Base-by-base conservation (phyloP, 768 basidiomycete genomes). In the Holtermanniella nyarrowii region DNA sequence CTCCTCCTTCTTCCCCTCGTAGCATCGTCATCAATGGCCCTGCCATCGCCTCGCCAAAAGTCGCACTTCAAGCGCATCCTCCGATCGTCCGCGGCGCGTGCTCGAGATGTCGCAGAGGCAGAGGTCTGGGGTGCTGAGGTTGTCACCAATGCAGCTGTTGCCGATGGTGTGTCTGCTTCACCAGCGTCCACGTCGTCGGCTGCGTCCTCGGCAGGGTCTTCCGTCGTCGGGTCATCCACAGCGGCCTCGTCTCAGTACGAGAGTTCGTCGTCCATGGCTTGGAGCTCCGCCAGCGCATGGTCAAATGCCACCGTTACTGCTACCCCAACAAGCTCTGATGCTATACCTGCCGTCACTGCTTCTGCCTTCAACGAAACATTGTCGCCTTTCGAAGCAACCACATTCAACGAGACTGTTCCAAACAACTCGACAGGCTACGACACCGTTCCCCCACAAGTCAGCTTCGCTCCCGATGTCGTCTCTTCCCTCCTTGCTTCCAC, bases 1-100 rank as follows among this genome's bases (percentile, higher is more conserved):
- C 53, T 59, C 18, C 53, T 62, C 27, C 57, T 65, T 27, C 51
- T 61, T 13, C 63, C 59, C n/a, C 46, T 62, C 22, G 55, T 62
- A 10, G 63, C 57, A 13, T 46, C 53, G 4, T 23, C 55, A 5
- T 46, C 58, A 12, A 37, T 59, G 16, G 63, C 63, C 13, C 37
- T 59, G 14, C 63, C 63, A 12, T 46, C 46, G 16, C 40, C 39
- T 16, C 47, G 41, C 14, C 50, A 54, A 16, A 42, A 48, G 14
- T 23, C 43, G 1, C 27, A 49, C 13, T 62, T 60, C 50, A 51
- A 54, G 43, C 47, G 55, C 25, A 54, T 57, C 21, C 57, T 54
- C 27, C 49, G 50, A 24, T 37, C 31, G 7, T 37, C 31, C 31
- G 31, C 16, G 10, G 31, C 16, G 10, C 41, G 49, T 27, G 47